Evolutionary conservation across 2,329 filamentous ascomycete genomes (phyloP).

Genomic region (Alternaria arborescens): DNA sequence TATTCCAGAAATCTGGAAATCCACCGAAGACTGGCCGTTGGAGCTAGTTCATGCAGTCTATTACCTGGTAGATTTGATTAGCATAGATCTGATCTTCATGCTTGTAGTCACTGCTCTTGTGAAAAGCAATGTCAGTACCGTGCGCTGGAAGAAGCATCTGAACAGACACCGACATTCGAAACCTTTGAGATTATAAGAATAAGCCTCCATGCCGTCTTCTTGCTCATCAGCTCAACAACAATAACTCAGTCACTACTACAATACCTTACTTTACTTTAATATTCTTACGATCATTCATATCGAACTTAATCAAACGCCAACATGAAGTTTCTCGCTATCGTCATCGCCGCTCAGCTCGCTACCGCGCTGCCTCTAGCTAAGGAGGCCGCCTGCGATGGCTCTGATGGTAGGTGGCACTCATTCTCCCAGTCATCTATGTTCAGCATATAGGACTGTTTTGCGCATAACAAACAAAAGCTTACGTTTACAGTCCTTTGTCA

Average conservation of each 20-base stretch:
- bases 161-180: background rate
- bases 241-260: slow-evolving; percentile 5
- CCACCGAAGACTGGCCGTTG: background rate
- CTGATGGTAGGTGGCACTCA: background rate
- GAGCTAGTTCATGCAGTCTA: background rate
- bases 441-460: too few relatives aligned
- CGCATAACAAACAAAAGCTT: background rate
- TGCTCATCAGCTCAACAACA: slow-evolving; percentile 1
- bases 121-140: slow-evolving; percentile 1
- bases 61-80: slow-evolving; percentile 2
- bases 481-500: background rate
- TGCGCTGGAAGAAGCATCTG: slow-evolving; percentile 1
- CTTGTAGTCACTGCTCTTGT: background rate
- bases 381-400: background rate
- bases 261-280: background rate
- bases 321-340: slow-evolving; percentile 2
- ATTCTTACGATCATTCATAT: slow-evolving; percentile 4
- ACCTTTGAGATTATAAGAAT: background rate
- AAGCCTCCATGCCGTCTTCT: background rate
- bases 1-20: background rate
- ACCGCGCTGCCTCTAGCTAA: background rate
- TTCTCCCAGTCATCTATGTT: background rate
- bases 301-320: background rate
- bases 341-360: slow-evolving; percentile 1
- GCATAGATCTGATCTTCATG: background rate